Percentiles rank a stretch among this genome's conserved stretches.
Evolutionary conservation across 2,329 filamentous ascomycete species (phyloP).

Genomic region (Cordyceps cateniannulata): DNA sequence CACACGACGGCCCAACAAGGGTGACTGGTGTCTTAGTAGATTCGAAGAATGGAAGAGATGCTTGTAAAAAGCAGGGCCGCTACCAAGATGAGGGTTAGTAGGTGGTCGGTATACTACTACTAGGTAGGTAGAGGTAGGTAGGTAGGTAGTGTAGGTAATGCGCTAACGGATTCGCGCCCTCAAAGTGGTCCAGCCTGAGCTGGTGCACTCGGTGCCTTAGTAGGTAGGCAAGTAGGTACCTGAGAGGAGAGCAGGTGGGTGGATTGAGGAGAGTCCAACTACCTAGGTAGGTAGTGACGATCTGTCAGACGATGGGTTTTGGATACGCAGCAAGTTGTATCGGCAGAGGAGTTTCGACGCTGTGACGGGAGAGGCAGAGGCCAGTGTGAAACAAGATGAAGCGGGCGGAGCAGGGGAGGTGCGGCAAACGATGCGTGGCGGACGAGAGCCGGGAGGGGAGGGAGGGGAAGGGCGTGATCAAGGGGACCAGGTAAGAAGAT

Average conservation of each 20-base stretch:
- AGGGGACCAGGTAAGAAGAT: neutral
- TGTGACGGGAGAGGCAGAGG: neutral
- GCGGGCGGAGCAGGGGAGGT: neutral
- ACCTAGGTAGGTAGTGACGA: no score
- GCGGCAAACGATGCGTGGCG: neutral
- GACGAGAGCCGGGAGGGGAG: neutral
- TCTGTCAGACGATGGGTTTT: slow-evolving; percentile 12
- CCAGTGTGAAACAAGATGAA: neutral
- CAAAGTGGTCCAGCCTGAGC: neutral
- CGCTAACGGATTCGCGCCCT: slow-evolving; percentile 4
- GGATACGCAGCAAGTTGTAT: neutral
- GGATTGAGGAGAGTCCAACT: neutral
- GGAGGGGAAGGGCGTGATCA: neutral
- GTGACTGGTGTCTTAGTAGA: slow-evolving; percentile 3
- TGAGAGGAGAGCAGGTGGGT: neutral
- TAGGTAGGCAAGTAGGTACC: no score
- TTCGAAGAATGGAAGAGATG: neutral
- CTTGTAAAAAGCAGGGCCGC: neutral
- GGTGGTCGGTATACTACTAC: no score
- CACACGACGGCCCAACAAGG: neutral
- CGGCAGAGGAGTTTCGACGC: slow-evolving; percentile 5
- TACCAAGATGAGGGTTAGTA: no score
- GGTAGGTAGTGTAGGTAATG: neutral
- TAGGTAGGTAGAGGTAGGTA: neutral
- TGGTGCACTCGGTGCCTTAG: no score